phyloP scores from a whole-genome alignment of 805 yeast genomes.

The Candida corydali region DNA sequence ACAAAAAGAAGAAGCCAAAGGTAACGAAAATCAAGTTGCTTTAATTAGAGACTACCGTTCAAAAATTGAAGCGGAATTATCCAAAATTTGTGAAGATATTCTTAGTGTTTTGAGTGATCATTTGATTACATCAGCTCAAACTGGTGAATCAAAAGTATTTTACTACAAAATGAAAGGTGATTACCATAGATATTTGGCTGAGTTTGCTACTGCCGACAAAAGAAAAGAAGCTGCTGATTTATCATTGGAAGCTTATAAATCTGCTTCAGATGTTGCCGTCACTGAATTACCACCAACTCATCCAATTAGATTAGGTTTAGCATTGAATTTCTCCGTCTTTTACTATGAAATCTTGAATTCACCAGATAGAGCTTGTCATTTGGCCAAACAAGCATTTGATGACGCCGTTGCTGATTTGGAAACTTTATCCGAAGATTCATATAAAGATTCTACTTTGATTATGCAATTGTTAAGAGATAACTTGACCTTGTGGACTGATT shows the following conservation, averaged over 20 bases:
- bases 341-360: constrained; percentile 97
- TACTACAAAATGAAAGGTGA: constrained; percentile 99
- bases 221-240: constrained; percentile 90
- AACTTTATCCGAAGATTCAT: constrained; percentile 94
- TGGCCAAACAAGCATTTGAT: constrained; percentile 98
- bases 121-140: constrained; percentile 88
- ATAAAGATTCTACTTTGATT: constrained; percentile 96
- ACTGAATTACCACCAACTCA: constrained; percentile 98
- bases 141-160: constrained; percentile 97
- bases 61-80: constrained; percentile 88
- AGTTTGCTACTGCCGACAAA: constrained; percentile 87
- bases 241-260: constrained; percentile 89
- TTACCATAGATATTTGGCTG: constrained; percentile 98
- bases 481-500: constrained; percentile 97
- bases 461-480: constrained; percentile 99
- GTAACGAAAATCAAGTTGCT: constrained; percentile 83
- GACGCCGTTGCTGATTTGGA: constrained; percentile 99
- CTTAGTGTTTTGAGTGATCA: constrained; percentile 82
- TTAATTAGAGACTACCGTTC: constrained; percentile 92
- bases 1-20: constrained; percentile 96
- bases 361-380: constrained; percentile 97
- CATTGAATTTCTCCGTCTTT: constrained; percentile 95
- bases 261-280: constrained; percentile 95
- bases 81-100: constrained; percentile 92
- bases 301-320: constrained; percentile 96